A percentile compares a stretch with the other conserved stretches of the same genome.
Evolutionary conservation across 768 basidiomycete genomes (phyloP).

Genomic region (Phallus indusiatus): DNA sequence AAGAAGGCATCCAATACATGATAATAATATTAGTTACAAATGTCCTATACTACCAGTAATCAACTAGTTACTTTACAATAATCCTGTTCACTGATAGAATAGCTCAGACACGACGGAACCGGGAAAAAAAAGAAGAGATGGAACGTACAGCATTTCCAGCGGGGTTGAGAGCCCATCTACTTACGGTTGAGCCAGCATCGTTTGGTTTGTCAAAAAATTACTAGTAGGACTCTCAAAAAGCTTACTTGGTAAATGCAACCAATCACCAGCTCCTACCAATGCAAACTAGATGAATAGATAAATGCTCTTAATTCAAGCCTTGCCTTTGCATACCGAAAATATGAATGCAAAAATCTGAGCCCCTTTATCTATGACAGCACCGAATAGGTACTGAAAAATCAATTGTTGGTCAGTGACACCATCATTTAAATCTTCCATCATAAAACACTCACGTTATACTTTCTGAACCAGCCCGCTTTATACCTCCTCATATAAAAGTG

Average conservation of each 20-base stretch:
- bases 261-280: not conserved
- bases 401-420: constrained; percentile 6
- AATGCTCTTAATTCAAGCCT: not conserved
- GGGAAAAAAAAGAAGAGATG: not conserved
- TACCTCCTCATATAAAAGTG: constrained; percentile 49
- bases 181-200: not conserved
- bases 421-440: not conserved
- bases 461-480: constrained; percentile 57
- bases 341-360: constrained; percentile 58
- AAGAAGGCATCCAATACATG: too few species aligned
- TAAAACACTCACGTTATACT: constrained; percentile 11
- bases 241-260: constrained; percentile 4
- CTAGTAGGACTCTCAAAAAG: too few species aligned
- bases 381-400: constrained; percentile 52
- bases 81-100: not conserved
- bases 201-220: not conserved
- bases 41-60: not conserved
- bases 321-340: constrained; percentile 25
- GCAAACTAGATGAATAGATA: not conserved
- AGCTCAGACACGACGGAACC: not conserved
- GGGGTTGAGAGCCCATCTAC: constrained; percentile 7
- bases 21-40: too few species aligned
- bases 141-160: not conserved
- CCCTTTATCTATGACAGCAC: constrained; percentile 57
- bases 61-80: constrained; percentile 4